A percentile compares a stretch with the other conserved stretches of the same genome.
phyloP scores from a whole-genome alignment of 352 stramenopile genomes.

The Globisporangium spiculum region DNA sequence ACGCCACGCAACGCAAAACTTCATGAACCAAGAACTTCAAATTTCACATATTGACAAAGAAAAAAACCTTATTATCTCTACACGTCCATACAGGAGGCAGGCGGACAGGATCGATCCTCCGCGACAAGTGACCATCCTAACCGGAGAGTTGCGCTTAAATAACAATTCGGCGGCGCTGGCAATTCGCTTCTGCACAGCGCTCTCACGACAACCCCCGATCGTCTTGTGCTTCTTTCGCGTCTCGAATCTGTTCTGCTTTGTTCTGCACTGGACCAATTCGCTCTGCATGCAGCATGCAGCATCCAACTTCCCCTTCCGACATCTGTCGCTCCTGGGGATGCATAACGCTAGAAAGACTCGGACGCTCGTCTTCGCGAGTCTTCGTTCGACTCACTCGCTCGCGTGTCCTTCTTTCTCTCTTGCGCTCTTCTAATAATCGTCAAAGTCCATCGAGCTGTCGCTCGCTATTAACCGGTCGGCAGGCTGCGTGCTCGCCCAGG shows the following conservation, averaged over 20 bases:
- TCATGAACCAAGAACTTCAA: not conserved
- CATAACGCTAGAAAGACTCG: not conserved
- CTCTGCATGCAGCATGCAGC: not conserved
- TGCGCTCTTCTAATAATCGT: constrained; percentile 43
- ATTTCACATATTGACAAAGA: constrained; percentile 1
- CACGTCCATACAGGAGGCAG: not conserved
- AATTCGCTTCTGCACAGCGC: constrained; percentile 1
- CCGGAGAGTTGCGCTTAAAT: constrained; percentile 7
- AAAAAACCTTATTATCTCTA: constrained; percentile 11
- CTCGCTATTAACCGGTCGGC: constrained; percentile 50
- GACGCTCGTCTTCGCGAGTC: not conserved
- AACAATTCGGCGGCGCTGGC: constrained; percentile 1
- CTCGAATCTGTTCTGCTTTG: not conserved
- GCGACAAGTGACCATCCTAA: not conserved
- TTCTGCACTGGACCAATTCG: not conserved
- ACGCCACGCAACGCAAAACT: not conserved
- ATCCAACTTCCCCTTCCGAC: not conserved
- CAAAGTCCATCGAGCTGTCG: constrained; percentile 43
- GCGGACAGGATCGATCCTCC: not conserved
- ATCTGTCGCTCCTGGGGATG: not conserved
- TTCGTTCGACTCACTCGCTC: constrained; percentile 1
- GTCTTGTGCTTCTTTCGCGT: not conserved
- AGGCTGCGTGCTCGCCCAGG: constrained; percentile 41
- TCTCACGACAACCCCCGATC: not conserved
- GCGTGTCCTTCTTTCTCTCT: constrained; percentile 14